Conservation (phyloP, 2,329 filamentous ascomycete species). For the Xylariales sp. region DNA sequence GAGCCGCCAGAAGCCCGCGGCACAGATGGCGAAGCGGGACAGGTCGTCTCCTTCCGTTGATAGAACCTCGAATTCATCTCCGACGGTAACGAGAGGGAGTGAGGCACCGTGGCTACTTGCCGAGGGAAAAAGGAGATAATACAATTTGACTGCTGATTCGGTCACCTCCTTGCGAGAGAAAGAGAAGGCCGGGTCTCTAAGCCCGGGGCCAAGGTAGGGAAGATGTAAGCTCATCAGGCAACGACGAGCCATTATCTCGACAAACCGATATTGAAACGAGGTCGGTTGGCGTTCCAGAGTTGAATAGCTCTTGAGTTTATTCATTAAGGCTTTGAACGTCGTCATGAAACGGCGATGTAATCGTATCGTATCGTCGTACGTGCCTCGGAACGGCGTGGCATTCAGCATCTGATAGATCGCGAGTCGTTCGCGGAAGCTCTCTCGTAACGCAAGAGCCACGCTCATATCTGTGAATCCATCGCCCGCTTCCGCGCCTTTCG, state of each 20-base stretch:
- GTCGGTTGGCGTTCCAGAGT: slow-evolving; percentile 39
- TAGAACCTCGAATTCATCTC: slow-evolving; percentile 17
- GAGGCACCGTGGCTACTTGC: slow-evolving; percentile 38
- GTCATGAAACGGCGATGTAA: slow-evolving; percentile 57
- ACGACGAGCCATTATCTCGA: slow-evolving; percentile 65
- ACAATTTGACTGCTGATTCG: slow-evolving; percentile 62
- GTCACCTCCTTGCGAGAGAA: slow-evolving; percentile 62
- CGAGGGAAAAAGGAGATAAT: slow-evolving; percentile 53
- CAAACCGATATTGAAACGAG: slow-evolving; percentile 56
- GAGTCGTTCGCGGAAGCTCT: slow-evolving; percentile 58
- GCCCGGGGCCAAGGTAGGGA: slow-evolving; percentile 58
- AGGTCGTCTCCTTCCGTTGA: slow-evolving; percentile 50
- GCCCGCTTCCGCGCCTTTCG: slow-evolving; percentile 33
- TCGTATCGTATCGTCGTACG: slow-evolving; percentile 59
- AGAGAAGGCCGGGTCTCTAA: slow-evolving; percentile 58
- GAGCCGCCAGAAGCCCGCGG: slow-evolving; percentile 56
- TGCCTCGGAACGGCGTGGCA: slow-evolving; percentile 50
- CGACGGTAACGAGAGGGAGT: slow-evolving; percentile 3
- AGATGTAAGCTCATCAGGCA: slow-evolving; percentile 68
- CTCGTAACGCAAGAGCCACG: slow-evolving; percentile 59
- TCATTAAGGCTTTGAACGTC: slow-evolving; percentile 56
- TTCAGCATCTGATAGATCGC: slow-evolving; percentile 58
- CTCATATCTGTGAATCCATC: slow-evolving; percentile 61
- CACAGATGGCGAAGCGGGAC: slow-evolving; percentile 53
- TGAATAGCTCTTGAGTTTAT: slow-evolving; percentile 38